phyloP scores from a whole-genome alignment of 2,329 filamentous ascomycete species.

The Salinomyces thailandicus region DNA sequence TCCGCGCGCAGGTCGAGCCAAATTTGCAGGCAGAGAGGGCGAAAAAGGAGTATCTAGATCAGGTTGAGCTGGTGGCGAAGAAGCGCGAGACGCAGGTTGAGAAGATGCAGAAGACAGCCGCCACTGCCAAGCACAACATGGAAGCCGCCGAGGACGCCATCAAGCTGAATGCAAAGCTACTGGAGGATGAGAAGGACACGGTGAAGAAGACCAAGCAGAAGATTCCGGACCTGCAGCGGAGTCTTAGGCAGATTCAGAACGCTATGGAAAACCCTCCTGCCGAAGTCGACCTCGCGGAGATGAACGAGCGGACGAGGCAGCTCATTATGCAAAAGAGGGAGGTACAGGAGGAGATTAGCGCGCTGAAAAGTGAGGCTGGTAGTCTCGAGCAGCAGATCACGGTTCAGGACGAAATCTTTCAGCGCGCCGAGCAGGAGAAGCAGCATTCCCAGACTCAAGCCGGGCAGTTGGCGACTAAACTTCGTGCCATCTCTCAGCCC shows the following conservation, averaged over 20 bases:
- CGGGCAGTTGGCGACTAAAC: slow-evolving; percentile 60
- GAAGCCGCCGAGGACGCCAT: slow-evolving; percentile 29
- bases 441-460: slow-evolving; percentile 58
- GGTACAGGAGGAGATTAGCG: slow-evolving; percentile 33
- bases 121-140: slow-evolving; percentile 27
- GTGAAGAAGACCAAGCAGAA: slow-evolving; percentile 29
- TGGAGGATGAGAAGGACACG: slow-evolving; percentile 31
- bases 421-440: slow-evolving; percentile 40
- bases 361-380: slow-evolving; percentile 30
- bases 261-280: slow-evolving; percentile 52
- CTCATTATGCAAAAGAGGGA: slow-evolving; percentile 39
- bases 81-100: slow-evolving; percentile 46
- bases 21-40: slow-evolving; percentile 56
- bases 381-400: slow-evolving; percentile 24
- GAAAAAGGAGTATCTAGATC: slow-evolving; percentile 57
- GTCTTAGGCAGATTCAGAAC: slow-evolving; percentile 54
- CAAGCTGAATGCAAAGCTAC: slow-evolving; percentile 26
- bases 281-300: slow-evolving; percentile 58
- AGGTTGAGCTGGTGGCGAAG: slow-evolving; percentile 46
- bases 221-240: slow-evolving; percentile 27
- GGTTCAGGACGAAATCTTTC: slow-evolving; percentile 29
- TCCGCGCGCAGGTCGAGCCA: slow-evolving; percentile 56
- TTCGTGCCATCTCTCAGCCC: slow-evolving; percentile 52
- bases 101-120: slow-evolving; percentile 42
- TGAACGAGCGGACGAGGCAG: slow-evolving; percentile 61